Conservation (phyloP, 1,139 yeast genomes). For the Kodamaea anthophila region DNA sequence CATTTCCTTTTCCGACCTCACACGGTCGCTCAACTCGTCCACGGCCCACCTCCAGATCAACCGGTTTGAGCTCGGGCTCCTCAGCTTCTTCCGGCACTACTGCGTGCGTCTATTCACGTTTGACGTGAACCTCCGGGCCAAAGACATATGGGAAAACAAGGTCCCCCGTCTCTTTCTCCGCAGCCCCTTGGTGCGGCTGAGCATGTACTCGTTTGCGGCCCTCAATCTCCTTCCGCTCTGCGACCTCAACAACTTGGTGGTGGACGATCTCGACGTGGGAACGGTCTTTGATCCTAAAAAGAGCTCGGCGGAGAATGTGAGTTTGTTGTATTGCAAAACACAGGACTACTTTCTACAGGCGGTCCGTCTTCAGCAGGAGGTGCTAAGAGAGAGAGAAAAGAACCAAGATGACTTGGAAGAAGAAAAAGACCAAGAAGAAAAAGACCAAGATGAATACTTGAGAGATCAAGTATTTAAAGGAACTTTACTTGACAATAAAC, state of each 20-base stretch:
- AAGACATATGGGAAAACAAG: conserved; percentile 21
- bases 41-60: conserved; percentile 19
- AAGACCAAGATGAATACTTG: no score
- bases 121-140: conserved; percentile 18
- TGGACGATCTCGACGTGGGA: conserved; percentile 2
- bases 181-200: conserved; percentile 18
- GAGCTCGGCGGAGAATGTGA: conserved; percentile 5
- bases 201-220: conserved; percentile 21
- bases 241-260: conserved; percentile 9
- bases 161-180: conserved; percentile 22
- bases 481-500: no score
- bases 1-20: neutral
- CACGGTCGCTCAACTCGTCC: conserved; percentile 5
- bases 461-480: no score
- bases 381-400: neutral
- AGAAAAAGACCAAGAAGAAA: no score
- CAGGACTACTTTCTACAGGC: conserved; percentile 19
- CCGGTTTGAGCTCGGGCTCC: conserved; percentile 25
- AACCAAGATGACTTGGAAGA: conserved; percentile 4
- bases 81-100: conserved; percentile 23
- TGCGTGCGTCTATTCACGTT: conserved; percentile 22
- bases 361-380: conserved; percentile 7
- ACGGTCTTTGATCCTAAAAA: conserved; percentile 2
- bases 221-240: conserved; percentile 15
- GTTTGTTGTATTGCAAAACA: conserved; percentile 12